phyloP scores from a whole-genome alignment of 345 rosid genomes.

The Alliaria petiolata region DNA sequence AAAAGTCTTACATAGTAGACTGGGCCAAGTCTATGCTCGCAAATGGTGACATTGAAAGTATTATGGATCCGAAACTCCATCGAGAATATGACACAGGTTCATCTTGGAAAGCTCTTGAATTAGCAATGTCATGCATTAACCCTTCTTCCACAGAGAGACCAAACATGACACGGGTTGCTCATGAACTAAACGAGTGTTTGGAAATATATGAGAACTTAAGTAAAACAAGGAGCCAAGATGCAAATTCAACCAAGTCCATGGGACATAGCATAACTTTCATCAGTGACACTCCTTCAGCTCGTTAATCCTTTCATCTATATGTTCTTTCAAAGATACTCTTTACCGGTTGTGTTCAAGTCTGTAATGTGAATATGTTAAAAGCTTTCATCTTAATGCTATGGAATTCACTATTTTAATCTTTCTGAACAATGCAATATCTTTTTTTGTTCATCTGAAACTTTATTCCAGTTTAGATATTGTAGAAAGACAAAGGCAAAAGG shows the following conservation, averaged over 20 bases:
- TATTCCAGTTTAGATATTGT: not conserved
- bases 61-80: constrained; percentile 25
- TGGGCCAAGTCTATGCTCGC: constrained; percentile 17
- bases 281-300: constrained; percentile 28
- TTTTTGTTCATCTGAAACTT: not conserved
- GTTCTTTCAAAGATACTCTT: not conserved
- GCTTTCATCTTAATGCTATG: not conserved
- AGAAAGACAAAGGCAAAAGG: not conserved
- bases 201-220: not conserved
- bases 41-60: constrained; percentile 18
- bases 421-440: no score
- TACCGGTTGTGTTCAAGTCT: not conserved
- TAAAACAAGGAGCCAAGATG: not conserved
- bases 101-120: constrained; percentile 31
- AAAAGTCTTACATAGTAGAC: constrained; percentile 16
- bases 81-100: constrained; percentile 10
- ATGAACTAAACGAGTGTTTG: constrained; percentile 31
- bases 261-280: not conserved
- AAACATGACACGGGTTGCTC: constrained; percentile 32
- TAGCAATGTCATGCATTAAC: constrained; percentile 26
- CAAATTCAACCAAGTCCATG: not conserved
- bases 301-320: not conserved
- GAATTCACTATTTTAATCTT: no score
- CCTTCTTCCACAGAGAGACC: constrained; percentile 26
- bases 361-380: not conserved